Percentiles rank a stretch among this genome's conserved stretches.
These are phyloP conservation scores for Leccinum pellstonianum DNA, from an alignment of 768 basidiomycete species.

Conservation along the genomic window DNA sequence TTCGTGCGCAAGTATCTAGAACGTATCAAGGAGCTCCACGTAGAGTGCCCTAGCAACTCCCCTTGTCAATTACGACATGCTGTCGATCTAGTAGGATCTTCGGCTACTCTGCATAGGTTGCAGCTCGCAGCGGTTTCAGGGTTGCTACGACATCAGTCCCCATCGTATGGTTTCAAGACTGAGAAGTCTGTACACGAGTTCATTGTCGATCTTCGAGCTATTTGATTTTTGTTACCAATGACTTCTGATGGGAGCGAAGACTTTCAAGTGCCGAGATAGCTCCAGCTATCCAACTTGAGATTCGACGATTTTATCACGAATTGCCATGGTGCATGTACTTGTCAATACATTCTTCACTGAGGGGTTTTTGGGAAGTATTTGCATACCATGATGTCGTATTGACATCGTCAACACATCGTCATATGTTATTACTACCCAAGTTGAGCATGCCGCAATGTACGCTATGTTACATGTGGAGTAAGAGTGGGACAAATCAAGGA, in stretches of 20 bases:
- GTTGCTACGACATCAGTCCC: slow-evolving; percentile 58
- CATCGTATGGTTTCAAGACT: slow-evolving; percentile 48
- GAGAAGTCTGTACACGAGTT: slow-evolving; percentile 46
- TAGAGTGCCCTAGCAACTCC: slow-evolving; percentile 38
- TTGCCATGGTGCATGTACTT: neutral
- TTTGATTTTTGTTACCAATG: slow-evolving; percentile 39
- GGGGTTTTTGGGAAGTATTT: neutral
- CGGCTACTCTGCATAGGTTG: slow-evolving; percentile 54
- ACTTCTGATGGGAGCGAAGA: slow-evolving; percentile 60
- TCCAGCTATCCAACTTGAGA: neutral
- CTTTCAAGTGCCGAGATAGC: slow-evolving; percentile 35
- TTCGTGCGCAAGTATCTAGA: slow-evolving; percentile 63
- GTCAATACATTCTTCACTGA: neutral
- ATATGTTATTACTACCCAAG: slow-evolving; percentile 26
- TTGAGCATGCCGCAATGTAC: slow-evolving; percentile 29
- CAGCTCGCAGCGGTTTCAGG: slow-evolving; percentile 49
- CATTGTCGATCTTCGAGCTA: slow-evolving; percentile 46
- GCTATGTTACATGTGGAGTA: slow-evolving; percentile 32
- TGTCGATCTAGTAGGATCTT: slow-evolving; percentile 41
- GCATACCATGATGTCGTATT: slow-evolving; percentile 6
- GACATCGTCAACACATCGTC: slow-evolving; percentile 5
- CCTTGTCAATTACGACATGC: slow-evolving; percentile 7
- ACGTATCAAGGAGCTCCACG: slow-evolving; percentile 55
- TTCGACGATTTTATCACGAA: neutral
- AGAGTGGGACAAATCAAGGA: slow-evolving; percentile 14